Evolutionary conservation across 352 stramenopile genomes (phyloP), one percentile per base, ranked within the genome.

Genomic region (Thalassiosira sp.): DNA sequence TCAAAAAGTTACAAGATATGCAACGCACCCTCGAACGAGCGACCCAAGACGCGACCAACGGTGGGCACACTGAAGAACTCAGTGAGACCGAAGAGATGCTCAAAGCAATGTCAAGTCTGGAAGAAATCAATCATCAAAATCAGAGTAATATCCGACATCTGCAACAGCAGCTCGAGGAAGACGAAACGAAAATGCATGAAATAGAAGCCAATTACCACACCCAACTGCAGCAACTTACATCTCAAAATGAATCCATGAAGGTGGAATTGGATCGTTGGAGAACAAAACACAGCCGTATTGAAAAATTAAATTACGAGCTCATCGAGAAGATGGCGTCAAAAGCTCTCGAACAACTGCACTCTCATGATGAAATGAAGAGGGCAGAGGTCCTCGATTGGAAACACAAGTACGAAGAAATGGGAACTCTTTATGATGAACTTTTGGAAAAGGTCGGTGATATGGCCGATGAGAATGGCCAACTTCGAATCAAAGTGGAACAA

Each of bases 271-370:
- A 33, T 13, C n/a, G 7, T 33, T 53, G 20, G 45, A 53, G n/a
- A n/a, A 53, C 5, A 5, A 53, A 51, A 25, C 45, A 53, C n/a
- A 0, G 18, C 1, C 45, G 3, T 2, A n/a, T 33, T 1, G 45
- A 31, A 33, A 53, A 53, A 13, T 11, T 33, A 5, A 53, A 53
- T 53, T 28, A 53, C 7, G 18, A 53, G 16, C 45, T 53, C 45
- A 33, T 53, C 6, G 18, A 1, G 5, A 33, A 33, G 20, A 53
- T 53, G 45, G 45, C 45, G 3, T n/a, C 3, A 28, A 53, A 53
- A 13, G 45, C 45, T 3, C 16, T 53, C 0, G 18, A 53, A 5
- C 45, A 28, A 31, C 15, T 33, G 5, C 45, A 53, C 88, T 53
- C 45, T 33, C 18, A 24, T n/a, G 27, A 20, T 13, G 2, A 13